Conservation (phyloP, 495 filamentous ascomycete species). For the Neurospora terricola region DNA sequence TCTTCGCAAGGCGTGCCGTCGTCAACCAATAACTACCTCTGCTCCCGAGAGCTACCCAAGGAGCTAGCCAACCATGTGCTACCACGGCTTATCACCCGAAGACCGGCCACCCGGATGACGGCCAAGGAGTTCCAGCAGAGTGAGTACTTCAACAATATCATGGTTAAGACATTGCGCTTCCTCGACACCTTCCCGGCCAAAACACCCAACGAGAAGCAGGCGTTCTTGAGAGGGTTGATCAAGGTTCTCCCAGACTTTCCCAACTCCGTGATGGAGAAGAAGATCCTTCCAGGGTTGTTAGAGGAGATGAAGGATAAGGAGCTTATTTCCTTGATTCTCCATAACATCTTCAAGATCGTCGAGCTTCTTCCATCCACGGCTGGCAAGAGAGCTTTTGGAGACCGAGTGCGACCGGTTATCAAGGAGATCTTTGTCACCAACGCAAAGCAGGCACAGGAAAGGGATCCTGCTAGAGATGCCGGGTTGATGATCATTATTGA, state of each 20-base stretch:
- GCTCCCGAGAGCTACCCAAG: slow-evolving; percentile 64
- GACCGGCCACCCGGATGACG: slow-evolving; percentile 76
- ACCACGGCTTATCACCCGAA: slow-evolving; percentile 72
- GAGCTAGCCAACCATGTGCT: slow-evolving; percentile 66
- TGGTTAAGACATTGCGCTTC: slow-evolving; percentile 92
- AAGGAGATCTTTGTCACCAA: slow-evolving; percentile 68
- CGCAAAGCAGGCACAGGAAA: slow-evolving; percentile 47
- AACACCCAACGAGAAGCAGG: slow-evolving; percentile 78
- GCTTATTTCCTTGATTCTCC: slow-evolving; percentile 69
- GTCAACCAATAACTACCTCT: slow-evolving; percentile 72
- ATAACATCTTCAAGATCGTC: slow-evolving; percentile 85
- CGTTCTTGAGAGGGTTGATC: slow-evolving; percentile 82
- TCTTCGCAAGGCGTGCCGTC: slow-evolving; percentile 68
- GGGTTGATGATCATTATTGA: slow-evolving; percentile 84
- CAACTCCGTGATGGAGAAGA: slow-evolving; percentile 85
- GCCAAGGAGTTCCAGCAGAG: slow-evolving; percentile 90
- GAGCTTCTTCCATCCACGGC: slow-evolving; percentile 51
- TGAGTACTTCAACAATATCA: slow-evolving; percentile 89
- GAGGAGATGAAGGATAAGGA: slow-evolving; percentile 92
- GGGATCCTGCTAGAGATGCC: slow-evolving; percentile 76
- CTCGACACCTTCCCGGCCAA: slow-evolving; percentile 84
- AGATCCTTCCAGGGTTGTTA: slow-evolving; percentile 74
- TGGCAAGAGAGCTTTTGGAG: slow-evolving; percentile 65
- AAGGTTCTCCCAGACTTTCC: slow-evolving; percentile 85
- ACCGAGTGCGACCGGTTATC: slow-evolving; percentile 73